These are phyloP conservation scores for Passiflora organensis DNA, from an alignment of 345 rosid genomes.

Conservation along the genomic window DNA sequence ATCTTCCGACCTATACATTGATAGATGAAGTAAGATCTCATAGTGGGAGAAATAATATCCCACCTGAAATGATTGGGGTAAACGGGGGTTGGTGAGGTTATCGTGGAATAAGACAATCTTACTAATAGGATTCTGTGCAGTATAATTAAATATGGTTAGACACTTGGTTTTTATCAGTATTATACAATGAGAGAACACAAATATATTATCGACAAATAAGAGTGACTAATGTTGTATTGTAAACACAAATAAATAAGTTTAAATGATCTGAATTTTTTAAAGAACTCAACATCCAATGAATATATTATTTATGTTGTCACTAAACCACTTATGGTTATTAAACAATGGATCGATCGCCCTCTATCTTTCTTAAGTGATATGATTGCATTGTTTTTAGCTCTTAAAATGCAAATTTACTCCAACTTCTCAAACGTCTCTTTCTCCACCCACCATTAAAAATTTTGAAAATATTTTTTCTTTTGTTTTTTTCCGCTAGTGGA, in stretches of 20 bases:
- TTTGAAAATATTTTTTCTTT: constrained; percentile 23
- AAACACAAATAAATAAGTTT: no score
- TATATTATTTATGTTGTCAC: background rate
- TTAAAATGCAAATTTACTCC: constrained; percentile 11
- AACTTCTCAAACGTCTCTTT: constrained; percentile 18
- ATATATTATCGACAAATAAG: background rate
- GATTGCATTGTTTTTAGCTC: constrained; percentile 12
- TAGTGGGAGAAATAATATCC: background rate
- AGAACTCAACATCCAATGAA: no score
- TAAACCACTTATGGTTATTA: constrained; percentile 13
- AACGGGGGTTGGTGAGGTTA: constrained; percentile 5
- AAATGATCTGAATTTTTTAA: no score
- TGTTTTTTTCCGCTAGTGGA: constrained; percentile 29
- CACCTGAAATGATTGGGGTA: background rate
- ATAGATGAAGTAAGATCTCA: no score
- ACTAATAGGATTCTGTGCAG: no score
- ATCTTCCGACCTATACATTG: background rate
- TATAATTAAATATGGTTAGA: background rate
- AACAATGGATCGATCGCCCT: constrained; percentile 8
- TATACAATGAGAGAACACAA: no score
- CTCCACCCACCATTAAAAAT: constrained; percentile 30
- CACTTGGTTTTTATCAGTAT: background rate
- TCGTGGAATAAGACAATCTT: no score
- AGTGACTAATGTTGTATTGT: background rate
- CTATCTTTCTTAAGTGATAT: background rate